Percentiles rank a stretch among this genome's conserved stretches.
phyloP scores from a whole-genome alignment of 2,329 filamentous ascomycete species.

The Cladosporium sp. region DNA sequence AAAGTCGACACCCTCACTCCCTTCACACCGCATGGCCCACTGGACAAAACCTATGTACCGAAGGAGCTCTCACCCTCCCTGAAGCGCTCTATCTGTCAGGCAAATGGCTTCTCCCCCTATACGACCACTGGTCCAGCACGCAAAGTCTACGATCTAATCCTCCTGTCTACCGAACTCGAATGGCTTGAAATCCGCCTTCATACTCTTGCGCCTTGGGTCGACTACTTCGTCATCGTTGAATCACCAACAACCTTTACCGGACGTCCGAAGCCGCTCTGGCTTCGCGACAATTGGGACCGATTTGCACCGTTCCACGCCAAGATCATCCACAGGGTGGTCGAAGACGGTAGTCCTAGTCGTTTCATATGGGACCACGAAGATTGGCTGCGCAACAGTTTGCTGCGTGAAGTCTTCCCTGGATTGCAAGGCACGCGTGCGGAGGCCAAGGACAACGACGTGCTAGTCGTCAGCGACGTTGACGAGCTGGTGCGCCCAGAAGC shows the following conservation, averaged over 20 bases:
- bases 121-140: conserved; percentile 34
- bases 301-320: conserved; percentile 19
- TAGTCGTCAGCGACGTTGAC: conserved; percentile 23
- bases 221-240: conserved; percentile 24
- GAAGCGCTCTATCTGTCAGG: conserved; percentile 18
- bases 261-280: conserved; percentile 12
- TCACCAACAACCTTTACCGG: conserved; percentile 22
- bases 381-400: conserved; percentile 29
- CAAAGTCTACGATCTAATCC: conserved; percentile 63
- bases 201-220: conserved; percentile 50
- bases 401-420: conserved; percentile 57
- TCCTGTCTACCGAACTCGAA: conserved; percentile 66
- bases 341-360: conserved; percentile 19
- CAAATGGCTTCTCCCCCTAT: conserved; percentile 24
- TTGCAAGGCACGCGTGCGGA: conserved; percentile 47
- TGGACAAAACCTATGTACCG: neutral
- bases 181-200: conserved; percentile 66
- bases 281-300: conserved; percentile 19
- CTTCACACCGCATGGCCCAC: neutral
- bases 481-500: conserved; percentile 19
- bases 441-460: conserved; percentile 25
- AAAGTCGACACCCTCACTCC: neutral
- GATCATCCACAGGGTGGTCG: conserved; percentile 21
- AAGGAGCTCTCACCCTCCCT: neutral
- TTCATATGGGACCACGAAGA: conserved; percentile 23